A percentile compares a stretch with the other conserved stretches of the same genome.
Conservation (phyloP, 2,329 filamentous ascomycete species). For the Fusarium longipes region DNA sequence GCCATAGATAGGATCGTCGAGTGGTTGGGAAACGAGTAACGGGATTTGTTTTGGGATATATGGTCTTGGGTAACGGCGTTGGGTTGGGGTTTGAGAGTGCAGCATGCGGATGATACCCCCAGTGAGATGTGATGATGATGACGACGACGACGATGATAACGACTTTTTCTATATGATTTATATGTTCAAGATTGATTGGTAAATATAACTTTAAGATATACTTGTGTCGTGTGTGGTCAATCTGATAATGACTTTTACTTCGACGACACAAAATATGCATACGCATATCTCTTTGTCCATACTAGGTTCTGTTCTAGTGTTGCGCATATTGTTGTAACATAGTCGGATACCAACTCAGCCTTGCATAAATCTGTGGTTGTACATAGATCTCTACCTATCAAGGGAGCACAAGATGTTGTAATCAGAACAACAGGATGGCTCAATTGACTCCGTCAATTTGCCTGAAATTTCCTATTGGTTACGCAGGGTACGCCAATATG, state of each 20-base stretch:
- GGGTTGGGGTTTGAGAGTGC: constrained; percentile 9
- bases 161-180: constrained; percentile 3
- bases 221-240: background rate
- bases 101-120: constrained; percentile 24
- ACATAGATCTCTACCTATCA: background rate
- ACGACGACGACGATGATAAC: constrained; percentile 12
- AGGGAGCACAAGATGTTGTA: background rate
- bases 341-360: constrained; percentile 6
- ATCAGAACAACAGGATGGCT: background rate
- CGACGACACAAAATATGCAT: background rate
- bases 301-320: background rate
- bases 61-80: constrained; percentile 26
- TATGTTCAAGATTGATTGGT: background rate
- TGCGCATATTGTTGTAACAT: background rate
- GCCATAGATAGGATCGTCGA: constrained; percentile 46
- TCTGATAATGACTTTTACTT: background rate
- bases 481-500: background rate
- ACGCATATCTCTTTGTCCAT: background rate
- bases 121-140: constrained; percentile 9
- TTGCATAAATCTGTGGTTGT: background rate
- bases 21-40: constrained; percentile 40
- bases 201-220: background rate
- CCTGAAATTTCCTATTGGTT: background rate
- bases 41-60: background rate
- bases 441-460: background rate